Percentiles rank a stretch among this genome's conserved stretches.
These are phyloP conservation scores for Carex littledalei DNA, from an alignment of 176 grass and related monocot species.

Conservation along the genomic window DNA sequence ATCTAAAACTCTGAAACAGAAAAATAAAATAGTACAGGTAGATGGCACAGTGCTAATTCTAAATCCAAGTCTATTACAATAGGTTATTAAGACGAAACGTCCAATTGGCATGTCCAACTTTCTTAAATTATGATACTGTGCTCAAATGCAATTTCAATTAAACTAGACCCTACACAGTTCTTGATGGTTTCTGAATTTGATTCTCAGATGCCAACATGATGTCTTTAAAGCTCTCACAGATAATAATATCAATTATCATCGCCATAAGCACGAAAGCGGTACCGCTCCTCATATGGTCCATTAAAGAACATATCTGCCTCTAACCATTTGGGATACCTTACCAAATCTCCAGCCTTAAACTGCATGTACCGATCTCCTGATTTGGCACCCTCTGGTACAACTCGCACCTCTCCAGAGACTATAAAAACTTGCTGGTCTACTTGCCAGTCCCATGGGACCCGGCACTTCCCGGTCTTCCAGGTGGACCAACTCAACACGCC, in stretches of 20 bases:
- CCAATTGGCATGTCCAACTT: not conserved
- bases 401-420: conserved; percentile 77
- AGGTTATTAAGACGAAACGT: not conserved
- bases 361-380: conserved; percentile 74
- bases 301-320: conserved; percentile 94
- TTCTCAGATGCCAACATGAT: not conserved
- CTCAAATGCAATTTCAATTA: not conserved
- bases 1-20: not conserved
- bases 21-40: not conserved
- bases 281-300: conserved; percentile 84
- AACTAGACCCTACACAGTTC: not conserved
- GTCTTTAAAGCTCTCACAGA: not conserved
- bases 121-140: not conserved
- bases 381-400: conserved; percentile 63
- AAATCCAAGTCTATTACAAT: not conserved
- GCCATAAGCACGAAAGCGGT: conserved; percentile 72
- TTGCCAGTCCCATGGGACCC: conserved; percentile 87
- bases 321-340: conserved; percentile 82
- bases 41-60: not conserved
- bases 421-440: conserved; percentile 91
- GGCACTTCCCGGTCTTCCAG: conserved; percentile 74
- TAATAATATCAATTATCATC: conserved; percentile 41
- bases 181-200: not conserved
- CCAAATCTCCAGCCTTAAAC: conserved; percentile 84
- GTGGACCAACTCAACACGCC: conserved; percentile 60